Evolutionary conservation across 1,284 basidiomycete genomes (phyloP).

Genomic region (Trametes versicolor): DNA sequence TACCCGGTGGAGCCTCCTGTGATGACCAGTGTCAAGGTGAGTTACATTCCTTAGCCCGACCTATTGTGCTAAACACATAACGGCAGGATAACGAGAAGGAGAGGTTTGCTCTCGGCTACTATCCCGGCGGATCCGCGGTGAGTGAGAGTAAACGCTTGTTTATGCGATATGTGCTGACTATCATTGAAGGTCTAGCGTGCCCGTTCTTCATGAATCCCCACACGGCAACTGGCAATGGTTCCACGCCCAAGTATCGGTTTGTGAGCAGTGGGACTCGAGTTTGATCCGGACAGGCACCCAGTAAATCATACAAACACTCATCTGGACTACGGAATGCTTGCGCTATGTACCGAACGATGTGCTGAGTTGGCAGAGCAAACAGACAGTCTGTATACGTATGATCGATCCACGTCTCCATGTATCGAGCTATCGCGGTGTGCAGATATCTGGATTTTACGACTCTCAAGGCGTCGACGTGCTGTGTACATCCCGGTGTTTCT

Average conservation of each 20-base stretch:
- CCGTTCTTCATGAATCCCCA: not conserved
- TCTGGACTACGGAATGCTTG: no score
- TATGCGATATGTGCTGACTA: not conserved
- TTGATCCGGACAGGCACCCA: not conserved
- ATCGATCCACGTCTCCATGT: no score
- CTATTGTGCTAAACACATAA: not conserved
- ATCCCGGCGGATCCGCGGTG: constrained; percentile 1
- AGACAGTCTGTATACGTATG: no score
- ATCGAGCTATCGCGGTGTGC: no score
- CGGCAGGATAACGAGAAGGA: not conserved
- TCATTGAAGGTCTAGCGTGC: no score
- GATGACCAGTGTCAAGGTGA: constrained; percentile 10
- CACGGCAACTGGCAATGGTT: not conserved
- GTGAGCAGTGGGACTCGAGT: not conserved
- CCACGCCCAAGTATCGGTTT: not conserved
- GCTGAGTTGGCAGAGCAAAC: no score
- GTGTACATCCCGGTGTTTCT: no score
- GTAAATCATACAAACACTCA: not conserved
- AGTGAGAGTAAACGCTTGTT: not conserved
- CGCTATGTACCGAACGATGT: no score
- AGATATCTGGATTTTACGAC: no score
- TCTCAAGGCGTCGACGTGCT: no score
- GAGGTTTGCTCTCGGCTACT: constrained; percentile 7
- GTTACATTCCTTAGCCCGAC: not conserved
- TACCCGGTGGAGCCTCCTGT: not conserved